Conservation (phyloP, 495 filamentous ascomycete species). For the Podospora conica region DNA sequence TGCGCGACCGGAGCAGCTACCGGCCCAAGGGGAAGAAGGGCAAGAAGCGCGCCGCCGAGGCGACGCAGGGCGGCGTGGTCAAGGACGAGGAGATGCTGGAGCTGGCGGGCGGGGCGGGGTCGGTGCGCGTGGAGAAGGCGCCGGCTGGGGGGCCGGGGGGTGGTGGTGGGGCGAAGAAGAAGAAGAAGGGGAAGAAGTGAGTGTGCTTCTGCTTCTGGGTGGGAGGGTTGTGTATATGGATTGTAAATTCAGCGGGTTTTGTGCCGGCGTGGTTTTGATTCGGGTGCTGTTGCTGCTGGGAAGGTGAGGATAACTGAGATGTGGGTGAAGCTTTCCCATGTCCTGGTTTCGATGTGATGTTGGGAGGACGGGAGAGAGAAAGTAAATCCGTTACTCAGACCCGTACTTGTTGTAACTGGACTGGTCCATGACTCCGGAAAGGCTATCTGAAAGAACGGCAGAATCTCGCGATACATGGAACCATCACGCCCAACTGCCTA, state of each 20-base stretch:
- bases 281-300: neutral
- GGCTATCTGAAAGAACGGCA: too few species aligned
- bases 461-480: too few species aligned
- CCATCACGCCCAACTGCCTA: too few species aligned
- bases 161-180: slow-evolving; percentile 44
- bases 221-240: neutral
- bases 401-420: too few species aligned
- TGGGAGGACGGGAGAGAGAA: too few species aligned
- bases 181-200: slow-evolving; percentile 71
- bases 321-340: too few species aligned
- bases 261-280: neutral
- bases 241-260: neutral
- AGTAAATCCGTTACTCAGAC: too few species aligned
- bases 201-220: neutral
- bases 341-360: too few species aligned
- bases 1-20: slow-evolving; percentile 83
- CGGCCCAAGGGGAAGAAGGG: slow-evolving; percentile 86
- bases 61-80: slow-evolving; percentile 79
- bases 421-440: too few species aligned
- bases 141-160: slow-evolving; percentile 37
- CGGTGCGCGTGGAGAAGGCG: slow-evolving; percentile 52
- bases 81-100: slow-evolving; percentile 60
- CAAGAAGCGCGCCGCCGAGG: slow-evolving; percentile 67
- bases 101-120: slow-evolving; percentile 56
- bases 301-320: neutral